phyloP scores from a whole-genome alignment of 1,284 basidiomycete species.

The Ganoderma meredithae region DNA sequence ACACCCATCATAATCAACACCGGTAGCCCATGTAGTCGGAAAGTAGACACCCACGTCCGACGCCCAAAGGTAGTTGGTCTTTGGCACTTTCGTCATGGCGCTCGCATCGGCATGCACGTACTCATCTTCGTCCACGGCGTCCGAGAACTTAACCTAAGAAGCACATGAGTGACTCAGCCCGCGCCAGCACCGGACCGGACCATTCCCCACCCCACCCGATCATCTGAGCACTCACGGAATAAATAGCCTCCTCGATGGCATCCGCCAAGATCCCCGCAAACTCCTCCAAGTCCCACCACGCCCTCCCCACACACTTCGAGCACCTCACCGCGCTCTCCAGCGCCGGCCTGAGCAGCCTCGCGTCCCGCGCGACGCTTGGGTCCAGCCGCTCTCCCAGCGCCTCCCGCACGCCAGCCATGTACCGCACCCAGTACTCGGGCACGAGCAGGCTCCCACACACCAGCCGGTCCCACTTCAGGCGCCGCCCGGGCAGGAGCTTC shows the following conservation, averaged over 20 bases:
- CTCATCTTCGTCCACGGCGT: background rate
- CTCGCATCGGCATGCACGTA: slow-evolving; percentile 8
- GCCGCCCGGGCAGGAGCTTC: slow-evolving; percentile 7
- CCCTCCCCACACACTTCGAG: slow-evolving; percentile 18
- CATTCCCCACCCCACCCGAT: background rate
- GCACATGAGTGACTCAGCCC: too few relatives aligned
- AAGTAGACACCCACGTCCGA: slow-evolving; percentile 15
- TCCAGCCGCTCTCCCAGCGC: slow-evolving; percentile 17
- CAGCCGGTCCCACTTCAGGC: slow-evolving; percentile 19
- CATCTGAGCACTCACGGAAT: slow-evolving; percentile 12
- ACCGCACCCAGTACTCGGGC: slow-evolving; percentile 25
- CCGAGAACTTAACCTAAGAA: slow-evolving; percentile 9
- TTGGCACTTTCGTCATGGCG: background rate
- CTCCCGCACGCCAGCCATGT: slow-evolving; percentile 19
- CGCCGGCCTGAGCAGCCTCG: slow-evolving; percentile 13
- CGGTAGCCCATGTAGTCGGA: too few relatives aligned
- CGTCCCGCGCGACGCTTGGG: slow-evolving; percentile 17
- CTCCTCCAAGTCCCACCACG: slow-evolving; percentile 26
- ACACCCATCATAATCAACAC: background rate
- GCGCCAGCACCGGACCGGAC: background rate
- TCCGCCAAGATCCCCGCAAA: slow-evolving; percentile 22
- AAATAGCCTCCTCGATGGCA: slow-evolving; percentile 24
- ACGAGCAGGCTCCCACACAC: slow-evolving; percentile 15
- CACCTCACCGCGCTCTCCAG: slow-evolving; percentile 20
- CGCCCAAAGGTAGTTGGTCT: slow-evolving; percentile 20